Evolutionary conservation across 1,139 yeast genomes (phyloP), one percentile per base, ranked within the genome.

Genomic region (Lodderomyces parapsilosis): DNA sequence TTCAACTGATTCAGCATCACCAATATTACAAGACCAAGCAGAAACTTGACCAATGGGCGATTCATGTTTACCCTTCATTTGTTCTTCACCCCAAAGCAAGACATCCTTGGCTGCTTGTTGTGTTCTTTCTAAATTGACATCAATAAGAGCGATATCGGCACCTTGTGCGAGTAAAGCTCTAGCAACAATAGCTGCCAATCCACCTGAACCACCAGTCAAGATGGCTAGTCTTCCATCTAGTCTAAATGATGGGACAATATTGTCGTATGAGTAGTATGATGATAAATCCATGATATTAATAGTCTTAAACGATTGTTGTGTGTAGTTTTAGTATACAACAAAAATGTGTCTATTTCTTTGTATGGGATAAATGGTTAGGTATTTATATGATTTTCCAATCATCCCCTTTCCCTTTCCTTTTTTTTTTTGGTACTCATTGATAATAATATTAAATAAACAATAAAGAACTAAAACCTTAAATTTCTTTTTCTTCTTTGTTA

Each of bases 151-250:
- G 38, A 86, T 68, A 14, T 84, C 84, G 4, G 89, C 86, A 39
- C 85, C 86, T 58, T 81, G 85, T 5, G 86, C 85, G 25, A 85
- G 67, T 42, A 82, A 72, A 17, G 86, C 87, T 61, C 84, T 78
- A 42, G 86, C 78, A 63, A 86, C 62, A 14, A 85, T 81, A 25
- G 81, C 67, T 2, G 90, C 84, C 53, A 86, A 70, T 17, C 94
- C 94, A 41, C 94, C 94, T 24, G 90, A 83, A 14, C 94, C 95
- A 42, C 95, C 95, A 27, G 94, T 86, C 52, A 86, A 66, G 43
- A 86, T 74, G 36, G 88, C 89, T 45, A 85, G 70, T 62, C 83
- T 80, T 43, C 86, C 86, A 54, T 83, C 90, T 51, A 86, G 74
- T 54, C 86, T 72, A 63, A 81, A 82, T 62, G 62, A 70, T 41